Percentiles rank a stretch among this genome's conserved stretches.
Evolutionary conservation across 2,329 filamentous ascomycete species (phyloP).

Genomic region (Neofusicoccum kwambonambiense): DNA sequence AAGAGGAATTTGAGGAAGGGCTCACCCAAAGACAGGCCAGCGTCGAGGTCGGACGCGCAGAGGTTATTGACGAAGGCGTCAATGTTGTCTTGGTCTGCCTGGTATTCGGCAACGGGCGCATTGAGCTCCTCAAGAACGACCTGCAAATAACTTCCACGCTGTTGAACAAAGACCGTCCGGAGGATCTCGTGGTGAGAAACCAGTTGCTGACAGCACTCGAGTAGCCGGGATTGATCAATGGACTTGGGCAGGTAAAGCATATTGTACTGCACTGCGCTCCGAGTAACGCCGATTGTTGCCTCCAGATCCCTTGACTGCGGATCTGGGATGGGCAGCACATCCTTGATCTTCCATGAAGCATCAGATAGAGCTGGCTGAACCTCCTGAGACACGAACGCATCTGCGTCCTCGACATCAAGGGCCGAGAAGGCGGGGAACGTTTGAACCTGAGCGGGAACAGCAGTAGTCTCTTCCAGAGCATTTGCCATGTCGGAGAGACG

Average conservation of each 20-base stretch:
- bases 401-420: conserved; percentile 42
- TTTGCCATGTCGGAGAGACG: conserved; percentile 54
- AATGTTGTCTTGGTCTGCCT: conserved; percentile 50
- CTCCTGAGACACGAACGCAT: conserved; percentile 47
- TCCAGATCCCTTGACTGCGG: conserved; percentile 60
- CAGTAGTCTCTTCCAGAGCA: conserved; percentile 42
- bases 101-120: conserved; percentile 45
- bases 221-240: conserved; percentile 51
- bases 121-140: conserved; percentile 58
- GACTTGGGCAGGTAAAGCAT: conserved; percentile 59
- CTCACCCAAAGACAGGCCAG: conserved; percentile 57
- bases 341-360: conserved; percentile 51
- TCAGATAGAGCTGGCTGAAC: conserved; percentile 55
- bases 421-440: conserved; percentile 52
- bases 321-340: conserved; percentile 59
- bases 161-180: conserved; percentile 62
- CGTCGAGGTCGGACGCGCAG: conserved; percentile 56
- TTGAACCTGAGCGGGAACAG: conserved; percentile 25
- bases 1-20: conserved; percentile 56
- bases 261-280: conserved; percentile 64
- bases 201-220: conserved; percentile 54
- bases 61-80: conserved; percentile 55
- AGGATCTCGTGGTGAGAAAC: conserved; percentile 63
- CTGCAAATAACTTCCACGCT: conserved; percentile 51
- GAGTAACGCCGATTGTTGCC: conserved; percentile 57